Conservation (phyloP, 2,329 filamentous ascomycete genomes). For the Paecilomyces fulvus region DNA sequence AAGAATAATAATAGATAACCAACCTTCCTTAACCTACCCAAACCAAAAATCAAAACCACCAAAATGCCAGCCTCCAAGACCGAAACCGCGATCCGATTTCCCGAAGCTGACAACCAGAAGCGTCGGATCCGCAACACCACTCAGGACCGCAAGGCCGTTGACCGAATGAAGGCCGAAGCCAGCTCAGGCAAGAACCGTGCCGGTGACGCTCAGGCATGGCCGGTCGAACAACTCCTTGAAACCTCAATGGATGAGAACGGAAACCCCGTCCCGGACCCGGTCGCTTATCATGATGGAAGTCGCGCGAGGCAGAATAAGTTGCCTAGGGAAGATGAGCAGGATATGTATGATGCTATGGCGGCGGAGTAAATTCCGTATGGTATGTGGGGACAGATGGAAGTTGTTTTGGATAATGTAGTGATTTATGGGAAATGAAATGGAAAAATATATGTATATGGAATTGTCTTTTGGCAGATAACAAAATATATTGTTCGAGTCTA, state of each 20-base stretch:
- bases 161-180: slow-evolving; percentile 8
- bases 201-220: slow-evolving; percentile 13
- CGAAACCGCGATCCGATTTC: slow-evolving; percentile 16
- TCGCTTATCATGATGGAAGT: slow-evolving; percentile 13
- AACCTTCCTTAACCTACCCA: neutral
- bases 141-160: slow-evolving; percentile 14
- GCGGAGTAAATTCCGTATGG: neutral
- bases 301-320: slow-evolving; percentile 11
- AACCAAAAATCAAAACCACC: neutral
- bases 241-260: slow-evolving; percentile 23
- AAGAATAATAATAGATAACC: neutral
- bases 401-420: neutral
- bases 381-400: neutral
- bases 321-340: slow-evolving; percentile 14
- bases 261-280: slow-evolving; percentile 23
- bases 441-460: neutral
- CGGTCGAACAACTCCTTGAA: slow-evolving; percentile 20
- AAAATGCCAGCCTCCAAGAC: slow-evolving; percentile 15
- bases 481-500: neutral
- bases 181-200: slow-evolving; percentile 2
- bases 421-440: neutral
- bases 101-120: slow-evolving; percentile 13
- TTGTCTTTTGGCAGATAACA: neutral
- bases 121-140: slow-evolving; percentile 14
- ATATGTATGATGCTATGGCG: slow-evolving; percentile 16